A percentile compares a stretch with the other conserved stretches of the same genome.
Conservation (phyloP, 148 eudicot species). For the Nyssa sinensis region DNA sequence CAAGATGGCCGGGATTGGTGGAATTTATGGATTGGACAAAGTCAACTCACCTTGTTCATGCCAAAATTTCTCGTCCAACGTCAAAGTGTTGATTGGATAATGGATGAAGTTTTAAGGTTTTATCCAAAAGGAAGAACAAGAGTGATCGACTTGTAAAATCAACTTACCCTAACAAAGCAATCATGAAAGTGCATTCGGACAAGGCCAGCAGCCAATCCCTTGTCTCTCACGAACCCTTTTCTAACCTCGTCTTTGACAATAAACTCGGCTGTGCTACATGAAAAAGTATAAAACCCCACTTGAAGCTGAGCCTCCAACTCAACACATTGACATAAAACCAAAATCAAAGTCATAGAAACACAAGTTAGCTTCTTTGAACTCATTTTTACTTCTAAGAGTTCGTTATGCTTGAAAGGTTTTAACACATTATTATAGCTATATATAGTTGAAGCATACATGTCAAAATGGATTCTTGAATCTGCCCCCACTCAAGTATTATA, state of each 20-base stretch:
- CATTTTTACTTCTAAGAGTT: slow-evolving; percentile 16
- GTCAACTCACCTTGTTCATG: no score
- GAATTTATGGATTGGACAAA: no score
- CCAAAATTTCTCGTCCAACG: no score
- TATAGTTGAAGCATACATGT: not conserved
- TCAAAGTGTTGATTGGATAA: no score
- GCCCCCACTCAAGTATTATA: not conserved
- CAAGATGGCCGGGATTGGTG: no score
- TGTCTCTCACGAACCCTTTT: slow-evolving; percentile 31
- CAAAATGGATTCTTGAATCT: not conserved
- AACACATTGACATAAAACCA: slow-evolving; percentile 32
- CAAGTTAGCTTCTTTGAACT: slow-evolving; percentile 23
- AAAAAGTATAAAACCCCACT: slow-evolving; percentile 39
- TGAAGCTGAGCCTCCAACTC: slow-evolving; percentile 50
- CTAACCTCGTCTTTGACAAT: slow-evolving; percentile 54
- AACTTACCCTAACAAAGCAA: slow-evolving; percentile 67
- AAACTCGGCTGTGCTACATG: slow-evolving; percentile 50
- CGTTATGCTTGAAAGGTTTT: not conserved
- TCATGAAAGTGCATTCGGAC: slow-evolving; percentile 72
- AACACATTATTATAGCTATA: not conserved
- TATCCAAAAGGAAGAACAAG: no score
- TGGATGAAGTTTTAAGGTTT: no score
- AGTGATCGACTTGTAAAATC: no score
- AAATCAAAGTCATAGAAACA: slow-evolving; percentile 14
- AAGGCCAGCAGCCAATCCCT: slow-evolving; percentile 64